These are phyloP conservation scores for Hypoxylon subgilvum DNA, from an alignment of 495 filamentous ascomycete genomes.

Conservation along the genomic window DNA sequence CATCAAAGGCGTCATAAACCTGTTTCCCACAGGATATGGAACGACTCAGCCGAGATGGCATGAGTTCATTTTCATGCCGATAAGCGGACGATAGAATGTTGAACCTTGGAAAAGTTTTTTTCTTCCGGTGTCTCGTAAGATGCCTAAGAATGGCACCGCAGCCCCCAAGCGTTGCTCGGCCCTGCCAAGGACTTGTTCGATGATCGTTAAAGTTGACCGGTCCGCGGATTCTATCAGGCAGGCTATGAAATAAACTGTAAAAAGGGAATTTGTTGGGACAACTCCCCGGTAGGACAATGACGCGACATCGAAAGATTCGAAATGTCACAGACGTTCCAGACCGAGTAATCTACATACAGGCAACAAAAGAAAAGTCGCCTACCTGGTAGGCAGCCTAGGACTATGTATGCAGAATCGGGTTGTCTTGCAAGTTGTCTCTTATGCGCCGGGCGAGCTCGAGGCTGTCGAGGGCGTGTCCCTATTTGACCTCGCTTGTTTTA, in stretches of 20 bases:
- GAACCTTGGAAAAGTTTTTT: conserved; percentile 27
- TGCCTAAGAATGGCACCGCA: conserved; percentile 4
- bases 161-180: conserved; percentile 4
- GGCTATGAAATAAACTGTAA: conserved; percentile 11
- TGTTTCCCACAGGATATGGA: conserved; percentile 18
- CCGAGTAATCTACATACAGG: conserved; percentile 18
- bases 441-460: conserved; percentile 29
- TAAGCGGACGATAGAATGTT: conserved; percentile 11
- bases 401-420: conserved; percentile 26
- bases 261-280: conserved; percentile 24
- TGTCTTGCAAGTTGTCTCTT: conserved; percentile 35
- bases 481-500: conserved; percentile 28
- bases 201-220: conserved; percentile 18
- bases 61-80: conserved; percentile 2
- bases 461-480: conserved; percentile 30
- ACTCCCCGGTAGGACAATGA: conserved; percentile 33
- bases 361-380: conserved; percentile 5
- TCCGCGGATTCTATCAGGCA: conserved; percentile 18
- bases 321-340: conserved; percentile 38
- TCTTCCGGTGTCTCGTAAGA: conserved; percentile 25
- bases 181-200: background rate
- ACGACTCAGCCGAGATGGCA: conserved; percentile 25
- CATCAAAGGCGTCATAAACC: conserved; percentile 27
- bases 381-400: conserved; percentile 20
- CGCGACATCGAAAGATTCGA: conserved; percentile 17